Evolutionary conservation across 805 yeast species (phyloP).

Genomic region (Candida piceae): DNA sequence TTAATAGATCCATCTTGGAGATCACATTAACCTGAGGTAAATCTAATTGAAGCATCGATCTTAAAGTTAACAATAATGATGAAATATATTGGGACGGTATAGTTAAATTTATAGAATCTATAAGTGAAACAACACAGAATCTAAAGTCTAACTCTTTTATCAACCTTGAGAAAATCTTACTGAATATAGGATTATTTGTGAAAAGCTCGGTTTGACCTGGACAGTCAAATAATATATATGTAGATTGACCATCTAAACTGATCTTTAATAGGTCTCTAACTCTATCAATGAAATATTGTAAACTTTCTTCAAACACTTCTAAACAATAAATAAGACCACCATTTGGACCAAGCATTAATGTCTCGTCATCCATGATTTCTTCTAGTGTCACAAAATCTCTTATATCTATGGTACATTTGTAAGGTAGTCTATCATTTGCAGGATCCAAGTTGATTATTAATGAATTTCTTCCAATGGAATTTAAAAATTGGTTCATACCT

Average conservation of each 20-base stretch:
- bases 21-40: constrained; percentile 91
- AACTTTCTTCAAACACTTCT: constrained; percentile 55
- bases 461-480: constrained; percentile 88
- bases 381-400: constrained; percentile 53
- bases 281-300: constrained; percentile 54
- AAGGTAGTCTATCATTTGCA: constrained; percentile 52
- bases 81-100: constrained; percentile 89
- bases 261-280: constrained; percentile 48
- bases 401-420: constrained; percentile 51
- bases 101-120: constrained; percentile 78
- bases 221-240: constrained; percentile 77
- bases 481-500: constrained; percentile 88
- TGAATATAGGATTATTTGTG: constrained; percentile 79
- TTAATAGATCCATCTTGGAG: constrained; percentile 81
- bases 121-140: constrained; percentile 76
- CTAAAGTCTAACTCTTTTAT: constrained; percentile 65
- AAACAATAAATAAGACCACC: constrained; percentile 91
- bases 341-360: constrained; percentile 51
- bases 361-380: constrained; percentile 52
- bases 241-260: constrained; percentile 37
- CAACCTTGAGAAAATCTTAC: constrained; percentile 58
- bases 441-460: constrained; percentile 90
- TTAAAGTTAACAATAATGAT: constrained; percentile 66
- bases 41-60: constrained; percentile 91
- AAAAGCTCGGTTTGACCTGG: constrained; percentile 96